Evolutionary conservation across 345 rosid genomes (phyloP).

Genomic region (Anastatica hierochuntica): DNA sequence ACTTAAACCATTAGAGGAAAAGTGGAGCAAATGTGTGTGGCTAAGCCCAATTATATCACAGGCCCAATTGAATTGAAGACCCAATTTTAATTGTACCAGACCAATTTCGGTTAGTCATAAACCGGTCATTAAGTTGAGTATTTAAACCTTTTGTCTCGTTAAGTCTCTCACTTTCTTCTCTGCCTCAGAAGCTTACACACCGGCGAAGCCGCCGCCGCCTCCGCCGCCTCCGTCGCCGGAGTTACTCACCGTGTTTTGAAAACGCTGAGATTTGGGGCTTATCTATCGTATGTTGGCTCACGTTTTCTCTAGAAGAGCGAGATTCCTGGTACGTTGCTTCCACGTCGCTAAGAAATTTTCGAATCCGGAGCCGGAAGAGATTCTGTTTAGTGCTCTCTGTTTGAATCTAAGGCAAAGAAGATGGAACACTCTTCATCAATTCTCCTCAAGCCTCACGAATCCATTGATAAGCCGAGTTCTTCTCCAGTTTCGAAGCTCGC

Average conservation of each 20-base stretch:
- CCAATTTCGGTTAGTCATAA: not conserved
- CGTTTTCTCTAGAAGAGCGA: constrained; percentile 23
- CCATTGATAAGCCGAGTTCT: constrained; percentile 37
- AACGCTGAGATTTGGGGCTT: not conserved
- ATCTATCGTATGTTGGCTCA: constrained; percentile 14
- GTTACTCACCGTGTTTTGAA: not conserved
- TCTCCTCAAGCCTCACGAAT: constrained; percentile 35
- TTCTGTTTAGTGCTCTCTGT: constrained; percentile 44
- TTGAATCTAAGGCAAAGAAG: constrained; percentile 46
- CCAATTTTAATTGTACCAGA: not conserved
- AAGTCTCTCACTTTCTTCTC: not conserved
- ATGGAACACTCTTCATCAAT: constrained; percentile 47
- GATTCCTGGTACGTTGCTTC: constrained; percentile 29
- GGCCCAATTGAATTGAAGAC: constrained; percentile 2
- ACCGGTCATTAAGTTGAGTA: not conserved
- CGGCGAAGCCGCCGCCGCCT: constrained; percentile 4
- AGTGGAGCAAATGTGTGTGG: constrained; percentile 2
- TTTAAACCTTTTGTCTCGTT: not conserved
- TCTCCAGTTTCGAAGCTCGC: constrained; percentile 41
- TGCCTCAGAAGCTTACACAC: constrained; percentile 4
- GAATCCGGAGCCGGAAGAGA: constrained; percentile 34
- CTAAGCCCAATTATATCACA: not conserved
- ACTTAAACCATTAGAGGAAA: constrained; percentile 2
- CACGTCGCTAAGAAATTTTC: constrained; percentile 34
- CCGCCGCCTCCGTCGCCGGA: not conserved